phyloP scores from a whole-genome alignment of 1,284 basidiomycete genomes.

The Cutaneotrichosporon sp. region DNA sequence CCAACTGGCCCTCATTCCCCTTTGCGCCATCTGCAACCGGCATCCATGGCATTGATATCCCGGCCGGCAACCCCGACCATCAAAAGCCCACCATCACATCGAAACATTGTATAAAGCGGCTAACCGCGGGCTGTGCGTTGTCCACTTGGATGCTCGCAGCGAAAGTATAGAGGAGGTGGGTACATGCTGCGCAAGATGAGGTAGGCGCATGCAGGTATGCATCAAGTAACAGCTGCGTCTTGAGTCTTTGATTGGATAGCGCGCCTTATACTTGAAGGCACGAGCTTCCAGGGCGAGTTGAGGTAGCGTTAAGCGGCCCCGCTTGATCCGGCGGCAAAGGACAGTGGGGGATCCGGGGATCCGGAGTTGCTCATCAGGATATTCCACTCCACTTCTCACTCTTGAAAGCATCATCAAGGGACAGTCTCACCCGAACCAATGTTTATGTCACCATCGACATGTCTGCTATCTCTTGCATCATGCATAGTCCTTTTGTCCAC shows the following conservation, averaged over 20 bases:
- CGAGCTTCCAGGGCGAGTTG: neutral
- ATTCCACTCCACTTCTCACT: neutral
- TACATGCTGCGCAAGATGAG: neutral
- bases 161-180: neutral
- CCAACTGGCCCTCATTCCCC: neutral
- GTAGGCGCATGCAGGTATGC: neutral
- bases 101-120: constrained; percentile 2
- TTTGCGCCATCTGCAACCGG: constrained; percentile 8
- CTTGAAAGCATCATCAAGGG: too few species aligned
- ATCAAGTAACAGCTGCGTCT: neutral
- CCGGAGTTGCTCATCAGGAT: neutral
- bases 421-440: too few species aligned
- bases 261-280: neutral
- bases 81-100: neutral
- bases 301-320: neutral
- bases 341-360: neutral
- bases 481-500: neutral
- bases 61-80: neutral
- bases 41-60: constrained; percentile 10
- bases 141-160: neutral
- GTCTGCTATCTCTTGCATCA: too few species aligned
- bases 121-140: constrained; percentile 3
- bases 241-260: neutral
- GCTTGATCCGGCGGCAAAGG: neutral
- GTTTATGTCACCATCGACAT: too few species aligned